Evolutionary conservation across 192 early-diverging fungal genomes (phyloP).

Genomic region (Ambispora gerdemannii): DNA sequence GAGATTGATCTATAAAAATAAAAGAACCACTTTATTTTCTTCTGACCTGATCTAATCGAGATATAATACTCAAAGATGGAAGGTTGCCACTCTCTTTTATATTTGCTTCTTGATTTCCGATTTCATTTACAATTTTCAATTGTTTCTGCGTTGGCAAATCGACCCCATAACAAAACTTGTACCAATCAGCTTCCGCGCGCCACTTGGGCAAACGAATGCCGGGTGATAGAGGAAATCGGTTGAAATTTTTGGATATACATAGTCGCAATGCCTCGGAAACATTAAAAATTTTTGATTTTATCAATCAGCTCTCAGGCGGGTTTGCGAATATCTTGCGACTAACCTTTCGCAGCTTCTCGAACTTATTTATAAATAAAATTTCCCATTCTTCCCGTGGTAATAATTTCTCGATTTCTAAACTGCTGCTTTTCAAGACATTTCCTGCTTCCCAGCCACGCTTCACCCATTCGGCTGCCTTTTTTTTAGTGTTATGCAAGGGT

Average conservation of each 20-base stretch:
- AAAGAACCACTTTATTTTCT: no score
- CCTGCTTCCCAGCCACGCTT: constrained; percentile 19
- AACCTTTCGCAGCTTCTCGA: constrained; percentile 17
- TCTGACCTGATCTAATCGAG: constrained; percentile 19
- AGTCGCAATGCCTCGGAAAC: neutral
- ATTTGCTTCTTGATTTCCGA: neutral
- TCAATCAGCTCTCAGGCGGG: no score
- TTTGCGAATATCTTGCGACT: neutral
- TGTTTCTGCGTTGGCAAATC: neutral
- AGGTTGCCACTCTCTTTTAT: neutral
- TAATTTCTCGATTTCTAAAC: neutral
- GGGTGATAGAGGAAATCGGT: neutral
- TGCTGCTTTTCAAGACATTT: neutral
- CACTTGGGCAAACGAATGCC: neutral
- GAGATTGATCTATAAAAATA: no score
- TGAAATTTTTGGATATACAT: neutral
- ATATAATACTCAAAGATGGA: constrained; percentile 14
- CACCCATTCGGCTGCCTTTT: constrained; percentile 16
- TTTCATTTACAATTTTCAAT: neutral
- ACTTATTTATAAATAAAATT: constrained; percentile 6
- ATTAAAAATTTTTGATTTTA: neutral
- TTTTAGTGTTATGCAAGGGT: neutral
- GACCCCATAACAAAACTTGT: constrained; percentile 25
- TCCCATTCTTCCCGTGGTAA: constrained; percentile 21
- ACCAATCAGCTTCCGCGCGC: constrained; percentile 17